phyloP scores from a whole-genome alignment of 1,284 basidiomycete genomes.

The Leccinum brunneo-olivaceum region DNA sequence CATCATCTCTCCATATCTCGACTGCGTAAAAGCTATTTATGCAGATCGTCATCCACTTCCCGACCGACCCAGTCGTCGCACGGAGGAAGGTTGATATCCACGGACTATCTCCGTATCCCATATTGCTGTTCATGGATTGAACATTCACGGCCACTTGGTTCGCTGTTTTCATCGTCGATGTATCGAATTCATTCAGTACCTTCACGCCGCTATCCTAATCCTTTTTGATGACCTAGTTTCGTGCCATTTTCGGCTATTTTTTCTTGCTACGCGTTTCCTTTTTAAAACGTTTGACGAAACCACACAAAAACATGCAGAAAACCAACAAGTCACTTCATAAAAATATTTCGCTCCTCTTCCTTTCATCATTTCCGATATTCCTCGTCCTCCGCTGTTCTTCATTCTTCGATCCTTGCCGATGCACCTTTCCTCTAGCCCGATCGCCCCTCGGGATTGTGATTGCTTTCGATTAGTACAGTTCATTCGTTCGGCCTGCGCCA shows the following conservation, averaged over 20 bases:
- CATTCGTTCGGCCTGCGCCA: constrained; percentile 19
- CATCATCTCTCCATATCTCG: constrained; percentile 30
- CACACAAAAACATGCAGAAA: constrained; percentile 46
- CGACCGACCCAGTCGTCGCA: constrained; percentile 20
- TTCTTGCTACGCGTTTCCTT: constrained; percentile 32
- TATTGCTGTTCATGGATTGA: constrained; percentile 35
- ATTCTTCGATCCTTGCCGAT: constrained; percentile 29
- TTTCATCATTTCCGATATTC: constrained; percentile 16
- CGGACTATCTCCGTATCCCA: constrained; percentile 27
- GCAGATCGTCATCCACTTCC: constrained; percentile 18
- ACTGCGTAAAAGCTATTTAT: constrained; percentile 32
- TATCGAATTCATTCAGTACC: constrained; percentile 30
- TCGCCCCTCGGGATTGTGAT: constrained; percentile 12
- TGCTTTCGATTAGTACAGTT: constrained; percentile 16
- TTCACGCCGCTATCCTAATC: constrained; percentile 33
- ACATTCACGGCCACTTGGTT: constrained; percentile 25
- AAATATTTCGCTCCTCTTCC: constrained; percentile 35
- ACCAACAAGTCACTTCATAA: constrained; percentile 34
- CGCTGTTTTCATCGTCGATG: constrained; percentile 27
- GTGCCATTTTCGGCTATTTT: constrained; percentile 26
- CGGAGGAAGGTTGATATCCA: constrained; percentile 28
- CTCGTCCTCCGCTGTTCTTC: constrained; percentile 12
- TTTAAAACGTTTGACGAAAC: constrained; percentile 34
- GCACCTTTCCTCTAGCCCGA: constrained; percentile 5
- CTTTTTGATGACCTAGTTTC: constrained; percentile 29